Evolutionary conservation across 2,329 filamentous ascomycete species (phyloP), one percentile per base, ranked within the genome.

Genomic region (Aspergillus sp.): DNA sequence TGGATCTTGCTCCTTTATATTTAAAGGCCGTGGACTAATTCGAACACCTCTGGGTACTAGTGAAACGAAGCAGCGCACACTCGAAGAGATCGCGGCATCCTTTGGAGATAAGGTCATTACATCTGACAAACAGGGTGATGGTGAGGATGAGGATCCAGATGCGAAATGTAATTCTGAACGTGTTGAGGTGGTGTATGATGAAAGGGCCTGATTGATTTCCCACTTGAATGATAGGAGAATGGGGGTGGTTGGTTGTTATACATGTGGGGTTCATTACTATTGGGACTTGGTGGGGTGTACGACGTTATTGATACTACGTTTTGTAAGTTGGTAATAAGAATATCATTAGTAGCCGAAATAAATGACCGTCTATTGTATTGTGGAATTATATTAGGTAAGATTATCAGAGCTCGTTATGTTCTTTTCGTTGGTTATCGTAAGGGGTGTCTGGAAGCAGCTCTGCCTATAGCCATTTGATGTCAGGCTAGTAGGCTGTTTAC

Each of bases 81-180:
- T 82, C 0, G 80, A 83, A 65, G 80, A 82, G 63, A 80, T 82
- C 57, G 80, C 81, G 0, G 78, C 79, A 1, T 75, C 80, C 0
- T 83, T 83, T 62, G 80, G 81, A 25, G 81, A 82, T 59, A 74
- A 75, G 41, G 78, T 82, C 5, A 74, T 82, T 38, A 56, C 58
- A 23, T 60, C 65, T 8, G 72, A 72, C 17, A 68, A 69, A n/a
- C 64, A 68, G 12, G 59, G 67, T 59, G 71, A 67, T 59, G 70
- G 67, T 32, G 67, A 70, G 19, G 67, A 66, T 32, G 67, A 70
- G 19, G 67, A 66, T 55, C 66, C 65, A n/a, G 57, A 70, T 23
- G 63, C 59, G 55, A 69, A 69, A 28, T 55, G 60, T 5, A 55
- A 52, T n/a, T 55, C 58, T 3, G 45, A 65, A 30, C 63, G 38